Evolutionary conservation across 1,139 yeast species (phyloP).

Genomic region (Taiozyma sp.): DNA sequence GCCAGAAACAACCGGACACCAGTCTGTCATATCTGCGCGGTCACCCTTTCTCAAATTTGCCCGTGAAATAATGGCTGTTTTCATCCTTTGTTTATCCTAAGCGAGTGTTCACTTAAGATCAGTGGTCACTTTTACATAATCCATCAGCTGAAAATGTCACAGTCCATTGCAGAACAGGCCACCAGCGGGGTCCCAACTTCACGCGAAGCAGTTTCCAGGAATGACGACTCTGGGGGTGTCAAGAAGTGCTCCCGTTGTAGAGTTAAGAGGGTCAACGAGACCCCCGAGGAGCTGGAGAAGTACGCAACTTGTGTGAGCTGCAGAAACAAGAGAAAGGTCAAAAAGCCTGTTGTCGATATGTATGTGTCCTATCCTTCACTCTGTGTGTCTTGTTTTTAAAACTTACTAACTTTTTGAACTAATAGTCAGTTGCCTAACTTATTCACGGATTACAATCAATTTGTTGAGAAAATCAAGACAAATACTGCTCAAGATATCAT

Average conservation of each 20-base stretch:
- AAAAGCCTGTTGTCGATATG: slow-evolving; percentile 10
- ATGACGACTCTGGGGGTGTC: slow-evolving; percentile 1
- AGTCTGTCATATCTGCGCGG: neutral
- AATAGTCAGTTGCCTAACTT: slow-evolving; percentile 13
- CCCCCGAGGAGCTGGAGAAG: slow-evolving; percentile 27
- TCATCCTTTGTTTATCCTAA: neutral
- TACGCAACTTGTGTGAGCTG: slow-evolving; percentile 37
- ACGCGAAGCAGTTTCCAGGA: neutral
- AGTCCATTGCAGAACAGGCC: neutral
- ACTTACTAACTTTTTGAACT: slow-evolving; percentile 2
- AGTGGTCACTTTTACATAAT: neutral
- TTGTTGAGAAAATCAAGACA: slow-evolving; percentile 27
- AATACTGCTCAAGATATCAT: slow-evolving; percentile 29
- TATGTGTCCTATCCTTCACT: neutral
- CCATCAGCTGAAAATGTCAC: neutral
- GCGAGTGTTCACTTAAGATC: neutral
- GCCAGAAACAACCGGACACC: neutral
- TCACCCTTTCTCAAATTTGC: slow-evolving; percentile 3
- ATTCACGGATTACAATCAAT: slow-evolving; percentile 27
- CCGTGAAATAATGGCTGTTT: slow-evolving; percentile 8
- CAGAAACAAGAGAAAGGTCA: slow-evolving; percentile 33
- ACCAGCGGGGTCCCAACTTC: neutral
- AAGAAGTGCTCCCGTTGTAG: slow-evolving; percentile 39
- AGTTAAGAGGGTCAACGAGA: slow-evolving; percentile 31
- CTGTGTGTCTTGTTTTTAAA: no score